Evolutionary conservation across 1,284 basidiomycete genomes (phyloP).

Genomic region (Cutaneotrichosporon curvatum): DNA sequence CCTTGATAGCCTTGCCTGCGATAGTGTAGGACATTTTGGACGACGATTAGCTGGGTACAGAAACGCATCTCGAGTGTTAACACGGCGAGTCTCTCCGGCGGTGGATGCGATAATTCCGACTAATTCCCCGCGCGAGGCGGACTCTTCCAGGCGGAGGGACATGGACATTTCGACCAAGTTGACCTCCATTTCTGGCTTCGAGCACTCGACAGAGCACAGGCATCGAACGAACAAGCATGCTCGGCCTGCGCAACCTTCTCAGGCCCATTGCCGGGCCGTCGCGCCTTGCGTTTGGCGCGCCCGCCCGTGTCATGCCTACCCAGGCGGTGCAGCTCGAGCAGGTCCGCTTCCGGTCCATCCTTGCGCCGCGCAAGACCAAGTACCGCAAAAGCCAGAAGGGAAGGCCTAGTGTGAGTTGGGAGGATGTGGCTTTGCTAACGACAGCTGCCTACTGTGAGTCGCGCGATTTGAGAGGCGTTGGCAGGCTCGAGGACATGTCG

Average conservation of each 20-base stretch:
- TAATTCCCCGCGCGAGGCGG: slow-evolving; percentile 6
- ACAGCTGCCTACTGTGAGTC: slow-evolving; percentile 31
- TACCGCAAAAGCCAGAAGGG: slow-evolving; percentile 84
- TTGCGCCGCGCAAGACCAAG: slow-evolving; percentile 75
- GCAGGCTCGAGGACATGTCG: neutral
- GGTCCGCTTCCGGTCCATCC: slow-evolving; percentile 52
- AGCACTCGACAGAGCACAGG: neutral
- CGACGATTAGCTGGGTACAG: too few species aligned
- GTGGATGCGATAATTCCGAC: slow-evolving; percentile 8
- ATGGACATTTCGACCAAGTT: neutral
- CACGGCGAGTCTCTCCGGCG: neutral
- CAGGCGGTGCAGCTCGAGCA: slow-evolving; percentile 19
- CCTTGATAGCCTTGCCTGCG: slow-evolving; percentile 46
- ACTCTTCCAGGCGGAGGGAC: neutral
- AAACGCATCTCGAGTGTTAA: too few species aligned
- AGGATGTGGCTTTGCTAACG: slow-evolving; percentile 5
- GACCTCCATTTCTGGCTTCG: neutral
- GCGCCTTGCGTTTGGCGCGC: neutral
- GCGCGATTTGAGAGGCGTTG: too few species aligned
- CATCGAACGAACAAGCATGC: slow-evolving; percentile 13
- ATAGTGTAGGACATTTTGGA: slow-evolving; percentile 45
- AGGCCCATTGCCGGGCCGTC: slow-evolving; percentile 8
- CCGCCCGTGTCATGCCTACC: slow-evolving; percentile 5
- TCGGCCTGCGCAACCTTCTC: slow-evolving; percentile 19
- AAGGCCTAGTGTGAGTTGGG: slow-evolving; percentile 64